phyloP scores from a whole-genome alignment of 345 rosid species.

The Leavenworthia alabamica region DNA sequence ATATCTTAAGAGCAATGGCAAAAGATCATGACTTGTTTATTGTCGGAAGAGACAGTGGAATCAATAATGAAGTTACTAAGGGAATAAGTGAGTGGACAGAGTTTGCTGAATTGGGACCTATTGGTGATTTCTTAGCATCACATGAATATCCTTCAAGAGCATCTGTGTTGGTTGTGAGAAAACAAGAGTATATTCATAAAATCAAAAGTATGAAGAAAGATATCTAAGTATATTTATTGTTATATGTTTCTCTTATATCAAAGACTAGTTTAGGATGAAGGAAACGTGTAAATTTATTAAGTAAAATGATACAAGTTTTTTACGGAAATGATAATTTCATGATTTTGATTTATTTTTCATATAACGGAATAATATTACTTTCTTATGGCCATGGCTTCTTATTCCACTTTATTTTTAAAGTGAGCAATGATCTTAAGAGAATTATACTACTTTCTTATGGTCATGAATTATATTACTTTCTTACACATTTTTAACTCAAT shows the following conservation, averaged over 20 bases:
- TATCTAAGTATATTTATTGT: not conserved
- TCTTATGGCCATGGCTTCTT: not conserved
- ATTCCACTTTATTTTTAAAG: too few relatives aligned
- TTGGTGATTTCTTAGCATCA: conserved; percentile 58
- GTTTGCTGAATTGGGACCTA: conserved; percentile 48
- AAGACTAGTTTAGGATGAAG: not conserved
- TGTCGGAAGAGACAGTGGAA: conserved; percentile 39
- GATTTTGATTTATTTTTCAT: not conserved
- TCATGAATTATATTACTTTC: too few relatives aligned
- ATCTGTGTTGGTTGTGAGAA: conserved; percentile 30
- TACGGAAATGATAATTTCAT: too few relatives aligned
- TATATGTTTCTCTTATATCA: not conserved
- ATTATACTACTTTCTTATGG: too few relatives aligned
- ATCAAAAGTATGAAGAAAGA: not conserved
- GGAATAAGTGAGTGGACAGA: conserved; percentile 56
- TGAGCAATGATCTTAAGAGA: too few relatives aligned
- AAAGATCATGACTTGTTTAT: conserved; percentile 36
- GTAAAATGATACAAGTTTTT: too few relatives aligned
- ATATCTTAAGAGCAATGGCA: conserved; percentile 27
- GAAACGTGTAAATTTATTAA: not conserved
- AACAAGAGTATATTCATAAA: conserved; percentile 22
- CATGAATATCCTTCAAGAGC: conserved; percentile 34
- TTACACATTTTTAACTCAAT: too few relatives aligned
- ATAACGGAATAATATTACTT: not conserved
- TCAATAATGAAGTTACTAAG: conserved; percentile 24